phyloP scores from a whole-genome alignment of 371 early-diverging fungal species.

The Parasitella parasitica region DNA sequence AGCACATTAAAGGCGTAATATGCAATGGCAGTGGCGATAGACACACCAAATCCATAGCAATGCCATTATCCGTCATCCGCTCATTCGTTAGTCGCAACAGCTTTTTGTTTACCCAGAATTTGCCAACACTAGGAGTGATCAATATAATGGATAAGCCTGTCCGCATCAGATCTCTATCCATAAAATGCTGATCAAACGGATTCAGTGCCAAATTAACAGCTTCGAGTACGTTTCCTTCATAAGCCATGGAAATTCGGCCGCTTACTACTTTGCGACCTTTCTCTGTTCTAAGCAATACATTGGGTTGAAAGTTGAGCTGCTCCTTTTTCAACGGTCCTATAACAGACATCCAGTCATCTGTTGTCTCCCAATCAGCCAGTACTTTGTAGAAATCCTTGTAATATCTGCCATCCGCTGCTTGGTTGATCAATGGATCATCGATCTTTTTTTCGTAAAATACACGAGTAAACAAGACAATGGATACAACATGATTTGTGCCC shows the following conservation, averaged over 20 bases:
- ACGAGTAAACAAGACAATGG: constrained; percentile 90
- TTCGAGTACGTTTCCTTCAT: constrained; percentile 92
- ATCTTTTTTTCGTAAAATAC: constrained; percentile 67
- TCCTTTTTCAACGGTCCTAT: constrained; percentile 80
- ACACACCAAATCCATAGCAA: constrained; percentile 92
- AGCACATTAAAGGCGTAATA: constrained; percentile 87
- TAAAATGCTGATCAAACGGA: constrained; percentile 89
- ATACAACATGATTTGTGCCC: constrained; percentile 94
- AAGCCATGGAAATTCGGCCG: constrained; percentile 73
- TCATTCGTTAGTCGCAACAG: constrained; percentile 89
- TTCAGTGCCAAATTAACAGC: constrained; percentile 95
- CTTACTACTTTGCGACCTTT: constrained; percentile 52
- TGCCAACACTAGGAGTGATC: constrained; percentile 87
- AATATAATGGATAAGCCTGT: constrained; percentile 93
- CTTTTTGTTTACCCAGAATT: constrained; percentile 83
- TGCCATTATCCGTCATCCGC: constrained; percentile 92
- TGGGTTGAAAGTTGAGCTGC: constrained; percentile 76
- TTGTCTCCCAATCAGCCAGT: constrained; percentile 89
- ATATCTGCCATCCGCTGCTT: constrained; percentile 57
- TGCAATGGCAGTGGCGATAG: constrained; percentile 87
- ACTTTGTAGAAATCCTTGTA: constrained; percentile 96
- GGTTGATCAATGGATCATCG: constrained; percentile 49
- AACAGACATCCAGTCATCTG: constrained; percentile 81
- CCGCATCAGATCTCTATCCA: constrained; percentile 89
- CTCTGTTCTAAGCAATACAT: constrained; percentile 68